phyloP scores from a whole-genome alignment of 305 asterid genomes.

The Galium porrigens region DNA sequence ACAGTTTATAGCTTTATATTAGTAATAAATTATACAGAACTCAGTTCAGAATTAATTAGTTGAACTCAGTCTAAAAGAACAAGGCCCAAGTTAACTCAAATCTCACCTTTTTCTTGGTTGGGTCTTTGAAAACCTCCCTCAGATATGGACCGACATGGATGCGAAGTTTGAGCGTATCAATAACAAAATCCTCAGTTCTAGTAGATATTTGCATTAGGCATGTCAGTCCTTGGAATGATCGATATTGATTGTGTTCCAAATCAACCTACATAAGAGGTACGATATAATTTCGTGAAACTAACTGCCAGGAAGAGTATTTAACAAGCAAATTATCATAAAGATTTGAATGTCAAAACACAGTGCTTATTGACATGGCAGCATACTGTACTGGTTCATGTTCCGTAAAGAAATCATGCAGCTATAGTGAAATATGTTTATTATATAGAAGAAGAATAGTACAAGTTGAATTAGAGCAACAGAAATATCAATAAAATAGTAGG shows the following conservation, averaged over 20 bases:
- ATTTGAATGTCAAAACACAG: neutral
- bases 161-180: slow-evolving; percentile 85
- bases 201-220: slow-evolving; percentile 99
- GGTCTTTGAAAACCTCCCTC: slow-evolving; percentile 82
- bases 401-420: too few species aligned
- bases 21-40: neutral
- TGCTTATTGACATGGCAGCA: neutral
- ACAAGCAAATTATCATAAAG: neutral
- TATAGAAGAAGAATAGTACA: too few species aligned
- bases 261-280: slow-evolving; percentile 52
- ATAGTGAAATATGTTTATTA: too few species aligned
- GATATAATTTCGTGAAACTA: neutral
- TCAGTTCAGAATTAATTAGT: neutral
- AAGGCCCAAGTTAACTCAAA: slow-evolving; percentile 4
- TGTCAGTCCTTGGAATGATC: slow-evolving; percentile 94
- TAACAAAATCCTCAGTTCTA: slow-evolving; percentile 77
- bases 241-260: slow-evolving; percentile 90
- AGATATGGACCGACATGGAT: slow-evolving; percentile 80
- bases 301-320: neutral
- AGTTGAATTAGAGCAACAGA: too few species aligned
- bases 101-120: slow-evolving; percentile 68
- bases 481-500: too few species aligned
- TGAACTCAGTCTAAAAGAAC: neutral
- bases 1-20: neutral
- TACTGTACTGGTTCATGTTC: too few species aligned